phyloP scores from a whole-genome alignment of 2,329 filamentous ascomycete genomes.

The Tolypocladium ophioglossoides region DNA sequence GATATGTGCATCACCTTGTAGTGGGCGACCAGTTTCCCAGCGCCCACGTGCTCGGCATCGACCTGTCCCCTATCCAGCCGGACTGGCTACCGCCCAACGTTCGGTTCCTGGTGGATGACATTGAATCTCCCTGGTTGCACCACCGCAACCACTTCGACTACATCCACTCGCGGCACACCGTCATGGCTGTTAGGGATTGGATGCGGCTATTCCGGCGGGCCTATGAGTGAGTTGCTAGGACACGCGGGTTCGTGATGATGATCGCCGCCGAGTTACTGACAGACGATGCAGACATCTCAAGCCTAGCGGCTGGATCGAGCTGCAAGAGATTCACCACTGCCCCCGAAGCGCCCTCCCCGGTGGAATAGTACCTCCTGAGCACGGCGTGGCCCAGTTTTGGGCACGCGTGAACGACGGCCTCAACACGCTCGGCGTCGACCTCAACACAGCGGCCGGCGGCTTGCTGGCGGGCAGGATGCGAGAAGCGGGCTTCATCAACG shows the following conservation, averaged over 20 bases:
- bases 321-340: constrained; percentile 42
- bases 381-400: constrained; percentile 37
- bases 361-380: constrained; percentile 23
- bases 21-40: constrained; percentile 37
- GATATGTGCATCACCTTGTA: constrained; percentile 4
- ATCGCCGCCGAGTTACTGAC: neutral
- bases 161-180: constrained; percentile 47
- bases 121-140: constrained; percentile 46
- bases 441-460: constrained; percentile 30
- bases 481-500: constrained; percentile 40
- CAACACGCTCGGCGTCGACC: constrained; percentile 32
- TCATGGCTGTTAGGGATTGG: constrained; percentile 47
- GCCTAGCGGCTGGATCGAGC: constrained; percentile 44
- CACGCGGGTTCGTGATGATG: neutral
- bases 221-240: constrained; percentile 29
- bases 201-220: constrained; percentile 33
- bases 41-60: constrained; percentile 32
- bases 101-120: constrained; percentile 45
- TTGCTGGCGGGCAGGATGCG: constrained; percentile 33
- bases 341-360: constrained; percentile 32
- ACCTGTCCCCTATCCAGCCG: constrained; percentile 39
- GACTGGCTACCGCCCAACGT: constrained; percentile 44
- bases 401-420: constrained; percentile 32
- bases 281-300: constrained; percentile 31
- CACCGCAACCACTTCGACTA: constrained; percentile 47